phyloP scores from a whole-genome alignment of 805 yeast genomes.

The Candida golubevii region DNA sequence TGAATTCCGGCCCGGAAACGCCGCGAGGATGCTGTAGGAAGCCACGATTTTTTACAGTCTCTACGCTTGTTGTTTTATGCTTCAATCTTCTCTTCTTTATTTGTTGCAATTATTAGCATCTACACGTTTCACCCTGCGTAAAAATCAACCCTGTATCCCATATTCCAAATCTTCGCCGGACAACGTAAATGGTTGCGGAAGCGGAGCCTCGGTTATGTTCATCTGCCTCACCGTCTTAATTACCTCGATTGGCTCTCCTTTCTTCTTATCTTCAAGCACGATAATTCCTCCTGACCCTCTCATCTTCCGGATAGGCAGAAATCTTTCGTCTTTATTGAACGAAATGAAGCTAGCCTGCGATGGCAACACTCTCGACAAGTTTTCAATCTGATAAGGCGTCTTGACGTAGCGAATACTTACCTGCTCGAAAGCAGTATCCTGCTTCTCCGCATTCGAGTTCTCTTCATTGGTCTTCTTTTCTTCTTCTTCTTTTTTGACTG shows the following conservation, averaged over 20 bases:
- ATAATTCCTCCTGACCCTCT: slow-evolving; percentile 68
- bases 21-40: too few species aligned
- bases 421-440: slow-evolving; percentile 32
- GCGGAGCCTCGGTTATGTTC: slow-evolving; percentile 68
- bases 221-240: slow-evolving; percentile 83
- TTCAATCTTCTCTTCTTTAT: too few species aligned
- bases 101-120: too few species aligned
- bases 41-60: too few species aligned
- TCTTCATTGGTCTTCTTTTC: slow-evolving; percentile 16
- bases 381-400: slow-evolving; percentile 65
- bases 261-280: slow-evolving; percentile 60
- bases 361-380: slow-evolving; percentile 86
- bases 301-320: slow-evolving; percentile 76
- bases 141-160: slow-evolving; percentile 10
- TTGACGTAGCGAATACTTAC: slow-evolving; percentile 51
- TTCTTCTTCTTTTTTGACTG: slow-evolving; percentile 11
- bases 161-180: slow-evolving; percentile 51
- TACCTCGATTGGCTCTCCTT: slow-evolving; percentile 55
- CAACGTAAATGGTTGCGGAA: slow-evolving; percentile 67
- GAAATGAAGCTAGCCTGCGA: slow-evolving; percentile 80
- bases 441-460: slow-evolving; percentile 23
- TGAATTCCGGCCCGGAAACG: too few species aligned
- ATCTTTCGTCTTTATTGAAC: slow-evolving; percentile 70
- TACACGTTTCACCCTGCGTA: too few species aligned
- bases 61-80: too few species aligned